A percentile compares a stretch with the other conserved stretches of the same genome.
phyloP scores from a whole-genome alignment of 371 early-diverging fungal genomes.

The Entomophthora muscae region DNA sequence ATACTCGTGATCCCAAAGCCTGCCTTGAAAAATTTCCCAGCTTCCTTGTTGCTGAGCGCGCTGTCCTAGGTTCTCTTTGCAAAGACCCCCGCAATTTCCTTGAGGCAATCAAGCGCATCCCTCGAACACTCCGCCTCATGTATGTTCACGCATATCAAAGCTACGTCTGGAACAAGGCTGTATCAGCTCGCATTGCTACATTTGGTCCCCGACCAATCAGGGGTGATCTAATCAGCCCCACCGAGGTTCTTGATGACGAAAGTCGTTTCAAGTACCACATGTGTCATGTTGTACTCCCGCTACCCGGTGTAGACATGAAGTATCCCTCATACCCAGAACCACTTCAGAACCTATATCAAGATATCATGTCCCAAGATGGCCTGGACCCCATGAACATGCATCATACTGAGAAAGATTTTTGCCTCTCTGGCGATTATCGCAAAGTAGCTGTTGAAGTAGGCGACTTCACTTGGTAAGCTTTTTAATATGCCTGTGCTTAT shows the following conservation, averaged over 20 bases:
- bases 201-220: slow-evolving; percentile 56
- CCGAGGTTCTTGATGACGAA: slow-evolving; percentile 12
- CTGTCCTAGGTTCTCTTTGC: slow-evolving; percentile 18
- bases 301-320: slow-evolving; percentile 57
- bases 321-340: slow-evolving; percentile 83
- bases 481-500: no score
- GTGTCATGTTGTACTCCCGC: slow-evolving; percentile 77
- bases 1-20: slow-evolving; percentile 34
- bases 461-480: slow-evolving; percentile 24
- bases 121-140: slow-evolving; percentile 71
- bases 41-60: slow-evolving; percentile 47
- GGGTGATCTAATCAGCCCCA: slow-evolving; percentile 60
- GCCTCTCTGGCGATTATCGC: slow-evolving; percentile 66
- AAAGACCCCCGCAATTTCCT: slow-evolving; percentile 24
- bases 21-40: slow-evolving; percentile 49
- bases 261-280: slow-evolving; percentile 51
- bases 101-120: slow-evolving; percentile 53
- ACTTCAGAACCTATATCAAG: slow-evolving; percentile 37
- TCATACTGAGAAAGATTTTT: slow-evolving; percentile 29
- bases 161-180: slow-evolving; percentile 84
- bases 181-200: slow-evolving; percentile 48
- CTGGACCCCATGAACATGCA: slow-evolving; percentile 28
- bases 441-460: slow-evolving; percentile 29
- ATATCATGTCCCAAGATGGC: slow-evolving; percentile 50
- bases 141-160: slow-evolving; percentile 98